Percentiles rank a stretch among this genome's conserved stretches.
phyloP scores from a whole-genome alignment of 2,329 filamentous ascomycete genomes.

The Paecilomyces fulvus region DNA sequence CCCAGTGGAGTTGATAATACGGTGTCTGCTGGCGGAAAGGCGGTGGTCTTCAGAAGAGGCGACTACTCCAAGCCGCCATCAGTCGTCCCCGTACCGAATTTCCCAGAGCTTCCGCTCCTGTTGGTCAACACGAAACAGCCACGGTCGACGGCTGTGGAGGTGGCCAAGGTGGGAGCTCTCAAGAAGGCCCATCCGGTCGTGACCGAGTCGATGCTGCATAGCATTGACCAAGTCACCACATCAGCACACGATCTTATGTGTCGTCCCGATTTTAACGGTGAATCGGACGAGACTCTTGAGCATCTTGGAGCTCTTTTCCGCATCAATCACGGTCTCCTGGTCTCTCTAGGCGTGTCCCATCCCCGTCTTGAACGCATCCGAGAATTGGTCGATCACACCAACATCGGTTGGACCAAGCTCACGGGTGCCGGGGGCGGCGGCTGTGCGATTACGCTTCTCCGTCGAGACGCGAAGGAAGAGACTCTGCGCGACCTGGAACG shows the following conservation, averaged over 20 bases:
- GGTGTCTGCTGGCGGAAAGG: conserved; percentile 86
- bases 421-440: conserved; percentile 93
- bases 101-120: conserved; percentile 84
- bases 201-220: conserved; percentile 71
- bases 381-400: conserved; percentile 80
- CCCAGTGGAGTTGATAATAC: conserved; percentile 97
- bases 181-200: conserved; percentile 65
- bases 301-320: conserved; percentile 80
- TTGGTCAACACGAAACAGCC: conserved; percentile 82
- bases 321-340: conserved; percentile 86
- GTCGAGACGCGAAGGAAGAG: conserved; percentile 51
- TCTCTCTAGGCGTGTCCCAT: conserved; percentile 89
- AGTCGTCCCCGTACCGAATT: conserved; percentile 71
- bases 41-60: conserved; percentile 76
- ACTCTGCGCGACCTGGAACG: conserved; percentile 56
- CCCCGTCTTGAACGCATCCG: conserved; percentile 85
- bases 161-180: conserved; percentile 73
- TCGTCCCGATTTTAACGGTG: conserved; percentile 58
- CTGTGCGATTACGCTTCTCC: conserved; percentile 85
- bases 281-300: conserved; percentile 55
- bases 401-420: conserved; percentile 93
- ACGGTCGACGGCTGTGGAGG: conserved; percentile 77
- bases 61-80: conserved; percentile 69
- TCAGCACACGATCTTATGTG: conserved; percentile 49
- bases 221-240: conserved; percentile 61